These are phyloP conservation scores for Zygosaccharomyces sapae DNA, from an alignment of 1,139 yeast species.

Conservation along the genomic window DNA sequence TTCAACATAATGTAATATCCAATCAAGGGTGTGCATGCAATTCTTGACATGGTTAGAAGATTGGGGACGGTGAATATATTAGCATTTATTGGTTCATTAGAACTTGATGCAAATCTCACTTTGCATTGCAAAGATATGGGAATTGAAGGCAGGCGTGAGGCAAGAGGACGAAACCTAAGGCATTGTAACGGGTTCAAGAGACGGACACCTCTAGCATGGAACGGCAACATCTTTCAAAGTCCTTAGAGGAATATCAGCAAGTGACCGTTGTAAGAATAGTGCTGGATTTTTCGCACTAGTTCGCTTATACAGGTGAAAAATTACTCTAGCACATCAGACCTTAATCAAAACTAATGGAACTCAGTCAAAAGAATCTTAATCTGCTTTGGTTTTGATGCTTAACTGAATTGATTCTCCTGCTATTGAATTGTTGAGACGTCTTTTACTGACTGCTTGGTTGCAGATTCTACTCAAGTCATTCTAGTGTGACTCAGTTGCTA, in stretches of 20 bases:
- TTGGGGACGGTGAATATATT: constrained; percentile 76
- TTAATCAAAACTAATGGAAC: too few relatives aligned
- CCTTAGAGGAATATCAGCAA: background rate
- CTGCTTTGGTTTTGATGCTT: too few relatives aligned
- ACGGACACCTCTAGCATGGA: constrained; percentile 3
- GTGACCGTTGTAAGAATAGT: too few relatives aligned
- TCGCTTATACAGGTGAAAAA: too few relatives aligned
- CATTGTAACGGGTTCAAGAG: constrained; percentile 8
- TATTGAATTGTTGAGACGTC: background rate
- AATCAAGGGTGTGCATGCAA: constrained; percentile 73
- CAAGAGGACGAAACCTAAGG: constrained; percentile 1
- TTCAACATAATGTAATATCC: constrained; percentile 71
- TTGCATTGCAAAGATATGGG: background rate
- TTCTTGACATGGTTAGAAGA: constrained; percentile 71
- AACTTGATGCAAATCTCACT: constrained; percentile 1
- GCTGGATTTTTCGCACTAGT: background rate
- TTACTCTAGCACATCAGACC: too few relatives aligned
- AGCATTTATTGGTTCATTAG: constrained; percentile 2
- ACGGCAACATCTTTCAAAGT: constrained; percentile 5
- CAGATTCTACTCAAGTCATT: background rate
- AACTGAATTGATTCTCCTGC: too few relatives aligned
- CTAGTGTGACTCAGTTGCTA: constrained; percentile 2
- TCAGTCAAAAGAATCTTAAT: too few relatives aligned
- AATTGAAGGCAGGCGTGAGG: background rate
- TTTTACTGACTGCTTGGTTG: background rate